These are phyloP conservation scores for Moniliella sp. DNA, from an alignment of 1,284 basidiomycete species.

Conservation along the genomic window DNA sequence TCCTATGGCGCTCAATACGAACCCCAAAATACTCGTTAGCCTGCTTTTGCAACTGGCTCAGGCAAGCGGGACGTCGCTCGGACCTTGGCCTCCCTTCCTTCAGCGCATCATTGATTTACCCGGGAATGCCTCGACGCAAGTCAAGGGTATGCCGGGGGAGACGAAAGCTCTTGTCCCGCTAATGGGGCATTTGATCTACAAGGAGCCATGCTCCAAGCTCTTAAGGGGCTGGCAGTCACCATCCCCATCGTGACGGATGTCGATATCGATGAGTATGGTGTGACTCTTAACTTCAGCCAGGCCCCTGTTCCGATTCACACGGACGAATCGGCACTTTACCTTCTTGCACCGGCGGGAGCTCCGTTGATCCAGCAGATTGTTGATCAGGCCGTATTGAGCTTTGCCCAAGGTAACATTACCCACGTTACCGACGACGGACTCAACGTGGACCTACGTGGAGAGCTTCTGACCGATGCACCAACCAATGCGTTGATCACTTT, in stretches of 20 bases:
- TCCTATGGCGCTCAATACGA: constrained; percentile 1
- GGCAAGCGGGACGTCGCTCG: not conserved
- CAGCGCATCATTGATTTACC: not conserved
- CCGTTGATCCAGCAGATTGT: constrained; percentile 52
- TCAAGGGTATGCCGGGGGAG: not conserved
- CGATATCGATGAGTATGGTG: constrained; percentile 34
- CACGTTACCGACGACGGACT: constrained; percentile 31
- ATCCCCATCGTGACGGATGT: constrained; percentile 33
- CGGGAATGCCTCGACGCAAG: not conserved
- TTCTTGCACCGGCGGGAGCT: constrained; percentile 43
- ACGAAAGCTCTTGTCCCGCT: not conserved
- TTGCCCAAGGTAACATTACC: constrained; percentile 47
- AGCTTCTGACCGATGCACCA: constrained; percentile 23
- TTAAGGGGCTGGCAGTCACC: constrained; percentile 44
- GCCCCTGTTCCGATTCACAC: constrained; percentile 44
- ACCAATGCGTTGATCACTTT: constrained; percentile 39
- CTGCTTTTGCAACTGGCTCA: not conserved
- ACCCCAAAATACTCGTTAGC: not conserved
- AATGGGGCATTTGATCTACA: constrained; percentile 26
- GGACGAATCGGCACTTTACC: constrained; percentile 46
- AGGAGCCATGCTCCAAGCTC: constrained; percentile 45
- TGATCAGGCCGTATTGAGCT: constrained; percentile 42
- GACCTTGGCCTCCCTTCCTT: not conserved
- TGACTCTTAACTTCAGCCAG: constrained; percentile 47
- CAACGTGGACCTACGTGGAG: constrained; percentile 34